Conservation (phyloP, 176 grass and related monocot genomes). For the Paspalum notatum region DNA sequence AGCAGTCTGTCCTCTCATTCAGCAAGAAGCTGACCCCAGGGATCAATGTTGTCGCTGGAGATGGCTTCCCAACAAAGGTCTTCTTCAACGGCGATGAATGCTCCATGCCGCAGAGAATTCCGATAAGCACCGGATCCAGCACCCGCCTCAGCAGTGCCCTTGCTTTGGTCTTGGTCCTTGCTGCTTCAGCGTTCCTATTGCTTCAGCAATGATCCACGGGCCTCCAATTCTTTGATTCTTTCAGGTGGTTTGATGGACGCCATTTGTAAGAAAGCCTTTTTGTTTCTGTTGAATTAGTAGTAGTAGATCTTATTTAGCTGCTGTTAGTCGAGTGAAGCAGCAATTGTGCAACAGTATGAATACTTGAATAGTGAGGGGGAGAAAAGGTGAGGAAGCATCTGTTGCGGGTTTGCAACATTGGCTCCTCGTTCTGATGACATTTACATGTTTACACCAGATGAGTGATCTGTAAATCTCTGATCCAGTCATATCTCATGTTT, state of each 20-base stretch:
- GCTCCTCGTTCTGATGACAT: constrained; percentile 37
- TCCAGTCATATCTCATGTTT: constrained; percentile 29
- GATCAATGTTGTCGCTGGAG: constrained; percentile 66
- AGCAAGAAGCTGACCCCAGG: constrained; percentile 78
- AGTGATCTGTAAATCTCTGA: constrained; percentile 42
- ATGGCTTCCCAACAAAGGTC: constrained; percentile 84
- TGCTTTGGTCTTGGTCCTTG: constrained; percentile 44
- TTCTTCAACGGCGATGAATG: constrained; percentile 97
- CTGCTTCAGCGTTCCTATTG: constrained; percentile 48
- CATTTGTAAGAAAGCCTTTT: constrained; percentile 59
- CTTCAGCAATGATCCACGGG: constrained; percentile 57
- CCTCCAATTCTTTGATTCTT: constrained; percentile 75
- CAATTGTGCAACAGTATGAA: constrained; percentile 29
- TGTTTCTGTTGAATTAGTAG: constrained; percentile 40
- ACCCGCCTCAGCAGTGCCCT: constrained; percentile 24
- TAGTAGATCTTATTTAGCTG: constrained; percentile 44
- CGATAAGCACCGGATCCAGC: constrained; percentile 49
- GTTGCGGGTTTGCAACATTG: constrained; percentile 49
- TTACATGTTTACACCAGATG: constrained; percentile 39
- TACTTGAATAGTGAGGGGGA: constrained; percentile 28
- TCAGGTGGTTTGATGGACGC: constrained; percentile 34
- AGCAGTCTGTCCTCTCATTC: constrained; percentile 89
- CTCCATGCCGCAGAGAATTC: constrained; percentile 57
- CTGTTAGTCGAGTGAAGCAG: constrained; percentile 39
- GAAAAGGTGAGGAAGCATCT: constrained; percentile 8